Evolutionary conservation across 2,329 filamentous ascomycete species (phyloP).

Genomic region (Metarhizium sp.): DNA sequence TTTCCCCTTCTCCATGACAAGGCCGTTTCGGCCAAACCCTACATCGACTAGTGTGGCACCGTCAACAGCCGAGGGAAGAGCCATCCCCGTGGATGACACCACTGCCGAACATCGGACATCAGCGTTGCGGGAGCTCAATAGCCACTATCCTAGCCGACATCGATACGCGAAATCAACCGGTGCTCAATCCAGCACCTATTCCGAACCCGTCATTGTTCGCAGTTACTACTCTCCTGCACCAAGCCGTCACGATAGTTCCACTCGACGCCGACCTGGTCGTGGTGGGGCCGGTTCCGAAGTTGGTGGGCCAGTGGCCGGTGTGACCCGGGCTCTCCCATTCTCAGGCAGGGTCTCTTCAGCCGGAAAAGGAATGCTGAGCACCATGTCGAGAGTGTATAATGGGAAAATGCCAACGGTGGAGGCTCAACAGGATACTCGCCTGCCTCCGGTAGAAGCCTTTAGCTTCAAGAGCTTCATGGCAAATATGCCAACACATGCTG

Average conservation of each 20-base stretch:
- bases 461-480: conserved; percentile 56
- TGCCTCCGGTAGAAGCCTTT: conserved; percentile 55
- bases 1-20: conserved; percentile 39
- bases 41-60: conserved; percentile 44
- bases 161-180: conserved; percentile 47
- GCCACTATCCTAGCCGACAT: conserved; percentile 46
- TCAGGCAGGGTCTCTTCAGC: conserved; percentile 19
- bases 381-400: conserved; percentile 33
- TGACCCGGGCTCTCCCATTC: conserved; percentile 23
- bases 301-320: conserved; percentile 18
- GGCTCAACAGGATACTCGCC: conserved; percentile 29
- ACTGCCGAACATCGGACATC: conserved; percentile 49
- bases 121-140: conserved; percentile 50
- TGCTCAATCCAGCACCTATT: conserved; percentile 49
- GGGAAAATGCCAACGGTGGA: conserved; percentile 22
- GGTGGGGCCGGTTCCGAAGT: conserved; percentile 18
- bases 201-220: conserved; percentile 56
- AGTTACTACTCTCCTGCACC: conserved; percentile 46
- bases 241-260: conserved; percentile 21
- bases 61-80: conserved; percentile 45
- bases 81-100: conserved; percentile 46
- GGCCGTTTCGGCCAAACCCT: conserved; percentile 36
- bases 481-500: conserved; percentile 37
- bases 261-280: conserved; percentile 19
- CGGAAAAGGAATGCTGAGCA: conserved; percentile 30